These are phyloP conservation scores for Monosporascus sp. DNA, from an alignment of 2,329 filamentous ascomycete species.

Conservation along the genomic window DNA sequence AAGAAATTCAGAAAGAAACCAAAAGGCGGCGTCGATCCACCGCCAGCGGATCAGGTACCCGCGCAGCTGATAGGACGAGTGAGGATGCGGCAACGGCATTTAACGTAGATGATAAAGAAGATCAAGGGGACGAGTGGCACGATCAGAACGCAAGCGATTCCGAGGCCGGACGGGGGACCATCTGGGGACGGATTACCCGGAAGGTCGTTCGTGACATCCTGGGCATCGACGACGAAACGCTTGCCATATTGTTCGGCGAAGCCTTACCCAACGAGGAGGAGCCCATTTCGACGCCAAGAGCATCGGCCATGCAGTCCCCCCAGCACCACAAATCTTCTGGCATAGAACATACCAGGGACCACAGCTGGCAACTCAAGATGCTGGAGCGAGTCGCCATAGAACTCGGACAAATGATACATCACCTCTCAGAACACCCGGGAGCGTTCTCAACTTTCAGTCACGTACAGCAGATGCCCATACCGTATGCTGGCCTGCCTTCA, in stretches of 20 bases:
- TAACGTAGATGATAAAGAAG: constrained; percentile 30
- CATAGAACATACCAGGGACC: constrained; percentile 31
- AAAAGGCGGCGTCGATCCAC: constrained; percentile 52
- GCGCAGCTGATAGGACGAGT: constrained; percentile 20
- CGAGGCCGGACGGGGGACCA: constrained; percentile 53
- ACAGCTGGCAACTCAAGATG: constrained; percentile 69
- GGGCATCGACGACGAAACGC: constrained; percentile 79
- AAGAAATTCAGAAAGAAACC: constrained; percentile 87
- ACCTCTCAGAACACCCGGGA: constrained; percentile 79
- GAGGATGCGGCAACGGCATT: constrained; percentile 26
- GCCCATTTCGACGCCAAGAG: constrained; percentile 42
- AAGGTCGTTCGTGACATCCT: constrained; percentile 85
- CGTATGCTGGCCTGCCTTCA: constrained; percentile 73
- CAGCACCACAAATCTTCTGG: constrained; percentile 19
- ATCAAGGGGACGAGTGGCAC: constrained; percentile 42
- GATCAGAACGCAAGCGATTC: constrained; percentile 42
- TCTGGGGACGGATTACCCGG: constrained; percentile 77
- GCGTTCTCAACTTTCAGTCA: constrained; percentile 79
- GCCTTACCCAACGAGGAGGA: constrained; percentile 53
- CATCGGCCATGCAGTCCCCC: constrained; percentile 28
- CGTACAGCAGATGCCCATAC: constrained; percentile 58
- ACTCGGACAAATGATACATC: constrained; percentile 75
- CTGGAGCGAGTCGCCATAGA: constrained; percentile 83
- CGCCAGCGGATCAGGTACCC: constrained; percentile 11
- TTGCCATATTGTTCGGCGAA: constrained; percentile 86